Percentiles rank a stretch among this genome's conserved stretches.
Conservation (phyloP, 306 rosid genomes). For the Hippophae rhamnoides region DNA sequence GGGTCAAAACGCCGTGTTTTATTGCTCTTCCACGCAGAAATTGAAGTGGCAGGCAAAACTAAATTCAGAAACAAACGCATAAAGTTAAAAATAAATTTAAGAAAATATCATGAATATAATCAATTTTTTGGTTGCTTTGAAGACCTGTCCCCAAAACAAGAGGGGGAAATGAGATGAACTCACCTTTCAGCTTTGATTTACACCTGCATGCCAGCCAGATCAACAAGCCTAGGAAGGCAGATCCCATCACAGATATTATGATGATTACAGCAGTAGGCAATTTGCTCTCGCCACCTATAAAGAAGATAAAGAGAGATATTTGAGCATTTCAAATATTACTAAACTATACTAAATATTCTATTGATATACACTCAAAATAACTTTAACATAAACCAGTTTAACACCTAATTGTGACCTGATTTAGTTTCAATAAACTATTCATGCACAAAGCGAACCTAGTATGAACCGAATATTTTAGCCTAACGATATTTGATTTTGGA, state of each 20-base stretch:
- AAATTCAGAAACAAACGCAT: not conserved
- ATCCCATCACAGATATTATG: constrained; percentile 30
- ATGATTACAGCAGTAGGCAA: constrained; percentile 24
- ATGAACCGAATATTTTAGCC: too few relatives aligned
- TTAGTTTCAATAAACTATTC: too few relatives aligned
- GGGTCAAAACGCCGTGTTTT: constrained; percentile 24
- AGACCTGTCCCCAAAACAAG: not conserved
- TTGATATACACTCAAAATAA: not conserved
- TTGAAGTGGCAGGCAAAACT: constrained; percentile 35
- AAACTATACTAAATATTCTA: not conserved
- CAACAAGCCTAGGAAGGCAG: constrained; percentile 29
- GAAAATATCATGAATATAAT: constrained; percentile 8
- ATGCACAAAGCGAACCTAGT: too few relatives aligned
- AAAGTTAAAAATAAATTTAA: constrained; percentile 7
- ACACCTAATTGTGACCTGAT: too few relatives aligned
- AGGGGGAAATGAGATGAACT: constrained; percentile 3
- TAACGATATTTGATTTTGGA: too few relatives aligned
- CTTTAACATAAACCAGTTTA: too few relatives aligned
- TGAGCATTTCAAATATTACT: not conserved
- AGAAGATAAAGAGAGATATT: constrained; percentile 1
- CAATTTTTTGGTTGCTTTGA: constrained; percentile 4
- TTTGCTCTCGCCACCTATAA: constrained; percentile 30
- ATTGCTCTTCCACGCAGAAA: constrained; percentile 27
- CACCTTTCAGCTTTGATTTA: constrained; percentile 51
- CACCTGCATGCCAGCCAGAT: constrained; percentile 36